Evolutionary conservation across 2,329 filamentous ascomycete genomes (phyloP).

Genomic region (Alternaria incomplexa): DNA sequence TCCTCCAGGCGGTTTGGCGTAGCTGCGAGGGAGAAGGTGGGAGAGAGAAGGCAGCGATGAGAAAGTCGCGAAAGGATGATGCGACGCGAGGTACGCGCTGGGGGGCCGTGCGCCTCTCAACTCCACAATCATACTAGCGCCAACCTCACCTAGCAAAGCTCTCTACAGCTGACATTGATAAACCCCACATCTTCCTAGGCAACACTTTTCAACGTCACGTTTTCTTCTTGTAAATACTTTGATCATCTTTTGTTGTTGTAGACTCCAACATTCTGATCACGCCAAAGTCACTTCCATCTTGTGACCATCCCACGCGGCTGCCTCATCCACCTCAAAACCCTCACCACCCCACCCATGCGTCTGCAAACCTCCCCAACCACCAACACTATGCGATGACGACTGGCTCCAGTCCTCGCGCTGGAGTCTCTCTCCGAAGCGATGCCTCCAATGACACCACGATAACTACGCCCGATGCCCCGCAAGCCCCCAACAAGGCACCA

Average conservation of each 20-base stretch:
- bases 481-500: constrained; percentile 60
- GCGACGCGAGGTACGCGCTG: constrained; percentile 33
- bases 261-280: background rate
- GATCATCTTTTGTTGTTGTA: background rate
- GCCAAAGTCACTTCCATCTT: background rate
- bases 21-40: constrained; percentile 12
- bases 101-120: constrained; percentile 14
- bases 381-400: constrained; percentile 46
- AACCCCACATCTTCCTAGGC: background rate
- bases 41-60: constrained; percentile 20
- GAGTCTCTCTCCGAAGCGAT: constrained; percentile 32
- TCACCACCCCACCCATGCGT: constrained; percentile 18
- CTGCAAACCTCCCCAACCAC: constrained; percentile 20
- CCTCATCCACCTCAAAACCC: constrained; percentile 3
- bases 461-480: constrained; percentile 21
- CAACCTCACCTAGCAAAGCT: background rate
- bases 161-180: background rate
- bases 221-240: background rate
- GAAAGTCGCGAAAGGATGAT: constrained; percentile 31
- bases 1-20: constrained; percentile 25
- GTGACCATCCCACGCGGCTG: constrained; percentile 22
- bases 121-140: constrained; percentile 3
- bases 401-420: constrained; percentile 43
- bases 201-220: background rate
- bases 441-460: constrained; percentile 17